Conservation (phyloP, 2,329 filamentous ascomycete genomes). For the Colletotrichum tropicicola region DNA sequence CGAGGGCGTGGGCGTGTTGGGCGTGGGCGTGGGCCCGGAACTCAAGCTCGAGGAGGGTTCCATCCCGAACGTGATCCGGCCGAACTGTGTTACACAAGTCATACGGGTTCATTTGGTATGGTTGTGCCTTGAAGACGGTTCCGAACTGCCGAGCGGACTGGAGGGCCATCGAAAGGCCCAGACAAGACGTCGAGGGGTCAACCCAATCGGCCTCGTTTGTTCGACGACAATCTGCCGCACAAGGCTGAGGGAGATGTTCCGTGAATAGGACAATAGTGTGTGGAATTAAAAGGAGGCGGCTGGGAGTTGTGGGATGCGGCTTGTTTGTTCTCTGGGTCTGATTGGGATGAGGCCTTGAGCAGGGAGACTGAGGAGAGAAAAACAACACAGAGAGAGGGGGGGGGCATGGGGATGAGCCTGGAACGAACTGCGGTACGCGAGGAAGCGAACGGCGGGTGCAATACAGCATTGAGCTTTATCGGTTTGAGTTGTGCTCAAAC, state of each 20-base stretch:
- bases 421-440: background rate
- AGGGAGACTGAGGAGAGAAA: background rate
- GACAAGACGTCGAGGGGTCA: background rate
- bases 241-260: background rate
- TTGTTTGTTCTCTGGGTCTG: background rate
- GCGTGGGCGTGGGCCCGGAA: background rate
- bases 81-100: constrained; percentile 4
- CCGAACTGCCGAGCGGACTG: background rate
- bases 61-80: background rate
- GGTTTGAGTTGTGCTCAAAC: constrained; percentile 31
- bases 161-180: background rate
- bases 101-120: background rate
- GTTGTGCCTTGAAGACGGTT: constrained; percentile 3
- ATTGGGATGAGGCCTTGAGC: background rate
- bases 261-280: constrained; percentile 1
- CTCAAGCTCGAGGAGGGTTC: background rate
- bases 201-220: background rate
- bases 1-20: background rate
- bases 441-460: background rate
- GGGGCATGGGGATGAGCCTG: background rate
- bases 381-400: background rate
- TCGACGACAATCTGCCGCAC: background rate
- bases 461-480: constrained; percentile 29
- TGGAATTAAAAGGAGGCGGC: background rate
- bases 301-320: background rate